Evolutionary conservation across 768 basidiomycete species (phyloP), one percentile per base, ranked within the genome.

Genomic region (Kwoniella sp.): DNA sequence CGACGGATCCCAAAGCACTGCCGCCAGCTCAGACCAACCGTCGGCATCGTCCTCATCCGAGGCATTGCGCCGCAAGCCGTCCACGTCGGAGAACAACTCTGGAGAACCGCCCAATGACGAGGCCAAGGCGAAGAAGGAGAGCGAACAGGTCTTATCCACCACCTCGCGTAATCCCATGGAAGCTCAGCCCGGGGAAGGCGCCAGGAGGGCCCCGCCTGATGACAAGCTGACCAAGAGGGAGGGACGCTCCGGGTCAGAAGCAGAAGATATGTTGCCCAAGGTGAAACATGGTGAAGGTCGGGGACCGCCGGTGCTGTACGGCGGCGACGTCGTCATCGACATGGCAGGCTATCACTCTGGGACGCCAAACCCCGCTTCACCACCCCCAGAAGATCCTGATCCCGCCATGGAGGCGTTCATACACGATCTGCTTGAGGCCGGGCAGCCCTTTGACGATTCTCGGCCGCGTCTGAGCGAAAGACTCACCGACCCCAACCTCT

Each of bases 321-420:
- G 81, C 27, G 76, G 80, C 37, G 88, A 84, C 59, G 78, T 91
- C 41, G 85, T 87, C 14, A 78, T 92, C 27, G 90, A 95, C 62
- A 81, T 83, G 65, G 82, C 84, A 46, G 90, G 89, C 0, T 93
- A 93, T 71, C 73, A 75, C 38, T 19, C 31, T 22, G 29, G 46
- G 36, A 34, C 26, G 5, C n/a, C 47, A 37, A 32, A 55, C 28
- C 29, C 44, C 31, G 45, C n/a, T 25, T 38, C 50, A 19, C 41
- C 42, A 6, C 34, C 50, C 20, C 43, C 50, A 34, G 50, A 43
- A 37, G 50, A 52, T 29, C 31, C 29, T 14, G 52, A 54, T 42
- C 32, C 45, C 7, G 34, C 37, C 8, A 46, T 38, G 20, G 57
- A 51, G 43, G 37, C 47, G 7, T 55, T 58, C 37, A 46, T 39